phyloP scores from a whole-genome alignment of 148 eudicot genomes.

The Vaccinium vitisidaea region DNA sequence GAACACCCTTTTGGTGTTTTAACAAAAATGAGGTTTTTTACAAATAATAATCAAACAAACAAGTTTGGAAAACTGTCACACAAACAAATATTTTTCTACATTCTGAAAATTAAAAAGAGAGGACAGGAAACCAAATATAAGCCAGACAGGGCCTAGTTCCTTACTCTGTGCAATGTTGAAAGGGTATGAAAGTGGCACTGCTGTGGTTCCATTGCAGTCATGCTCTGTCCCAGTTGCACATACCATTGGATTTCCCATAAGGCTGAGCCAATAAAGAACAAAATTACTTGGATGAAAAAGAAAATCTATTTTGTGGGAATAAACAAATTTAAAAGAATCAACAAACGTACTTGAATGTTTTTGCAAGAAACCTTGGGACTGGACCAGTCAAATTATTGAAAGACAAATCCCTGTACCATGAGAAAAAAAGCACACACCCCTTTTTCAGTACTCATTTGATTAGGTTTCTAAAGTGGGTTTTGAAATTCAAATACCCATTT shows the following conservation, averaged over 20 bases:
- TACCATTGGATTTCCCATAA: constrained; percentile 75
- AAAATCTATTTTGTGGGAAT: background rate
- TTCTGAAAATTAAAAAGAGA: background rate
- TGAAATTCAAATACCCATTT: background rate
- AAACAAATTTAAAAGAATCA: background rate
- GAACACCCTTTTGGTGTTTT: background rate
- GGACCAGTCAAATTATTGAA: constrained; percentile 92
- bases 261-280: constrained; percentile 35
- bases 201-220: constrained; percentile 75
- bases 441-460: background rate
- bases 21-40: background rate
- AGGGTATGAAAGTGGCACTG: constrained; percentile 67
- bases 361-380: constrained; percentile 72
- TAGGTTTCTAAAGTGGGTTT: background rate
- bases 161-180: constrained; percentile 56
- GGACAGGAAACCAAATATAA: background rate
- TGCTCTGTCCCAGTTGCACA: constrained; percentile 71
- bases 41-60: background rate
- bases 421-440: background rate
- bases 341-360: constrained; percentile 70
- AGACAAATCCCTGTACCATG: constrained; percentile 73
- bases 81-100: background rate
- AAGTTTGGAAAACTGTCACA: background rate
- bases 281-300: constrained; percentile 5
- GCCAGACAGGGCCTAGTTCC: constrained; percentile 17